These are phyloP conservation scores for Apodospora peruviana DNA, from an alignment of 495 filamentous ascomycete species.

Conservation along the genomic window DNA sequence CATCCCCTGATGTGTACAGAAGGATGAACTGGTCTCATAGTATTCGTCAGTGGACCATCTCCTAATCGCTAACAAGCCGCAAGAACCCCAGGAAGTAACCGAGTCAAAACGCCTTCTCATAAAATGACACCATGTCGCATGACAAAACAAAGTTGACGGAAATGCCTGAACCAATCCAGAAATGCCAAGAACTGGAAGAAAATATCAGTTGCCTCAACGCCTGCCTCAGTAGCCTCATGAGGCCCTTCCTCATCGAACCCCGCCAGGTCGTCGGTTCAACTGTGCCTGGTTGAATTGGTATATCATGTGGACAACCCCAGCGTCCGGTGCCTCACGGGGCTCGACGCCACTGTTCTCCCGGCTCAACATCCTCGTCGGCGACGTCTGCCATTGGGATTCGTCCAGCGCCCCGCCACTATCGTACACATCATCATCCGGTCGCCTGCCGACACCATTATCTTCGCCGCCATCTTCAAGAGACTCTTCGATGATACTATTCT, in stretches of 20 bases:
- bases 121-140: no score
- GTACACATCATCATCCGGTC: constrained; percentile 65
- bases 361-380: constrained; percentile 34
- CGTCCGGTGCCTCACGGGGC: constrained; percentile 31
- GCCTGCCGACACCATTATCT: constrained; percentile 64
- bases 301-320: constrained; percentile 77
- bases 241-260: constrained; percentile 37
- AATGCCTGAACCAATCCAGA: no score
- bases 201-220: no score
- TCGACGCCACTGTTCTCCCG: constrained; percentile 33
- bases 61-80: no score
- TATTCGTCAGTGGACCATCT: no score
- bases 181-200: no score
- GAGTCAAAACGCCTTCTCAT: no score
- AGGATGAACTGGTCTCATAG: no score
- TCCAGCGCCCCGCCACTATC: constrained; percentile 38
- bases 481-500: constrained; percentile 43
- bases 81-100: no score
- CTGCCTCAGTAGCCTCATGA: no score
- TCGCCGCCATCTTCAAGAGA: constrained; percentile 43
- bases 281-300: constrained; percentile 88
- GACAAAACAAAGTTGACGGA: no score
- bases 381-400: constrained; percentile 51
- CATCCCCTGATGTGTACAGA: no score
- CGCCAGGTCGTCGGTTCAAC: constrained; percentile 46